Evolutionary conservation across 1,284 basidiomycete species (phyloP).

Genomic region (Ceratobasidium sp.): DNA sequence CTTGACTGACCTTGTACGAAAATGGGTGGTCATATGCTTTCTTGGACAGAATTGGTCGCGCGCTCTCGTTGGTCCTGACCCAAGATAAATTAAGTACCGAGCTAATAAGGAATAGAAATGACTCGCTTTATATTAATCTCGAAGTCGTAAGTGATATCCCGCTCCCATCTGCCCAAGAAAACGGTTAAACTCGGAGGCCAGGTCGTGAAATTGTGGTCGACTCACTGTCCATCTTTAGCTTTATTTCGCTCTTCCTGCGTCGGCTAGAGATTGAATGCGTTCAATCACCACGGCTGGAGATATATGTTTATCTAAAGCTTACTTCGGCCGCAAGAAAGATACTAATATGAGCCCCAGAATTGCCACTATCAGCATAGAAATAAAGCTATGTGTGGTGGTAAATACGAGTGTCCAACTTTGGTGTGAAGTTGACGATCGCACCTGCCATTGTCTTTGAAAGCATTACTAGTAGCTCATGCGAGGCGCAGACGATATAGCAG

Average conservation of each 20-base stretch:
- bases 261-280: background rate
- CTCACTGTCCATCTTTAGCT: constrained; percentile 4
- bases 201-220: background rate
- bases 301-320: background rate
- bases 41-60: background rate
- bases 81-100: background rate
- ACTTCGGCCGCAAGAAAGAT: constrained; percentile 12
- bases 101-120: background rate
- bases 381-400: background rate
- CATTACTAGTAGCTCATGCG: background rate
- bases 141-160: background rate
- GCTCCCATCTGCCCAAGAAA: constrained; percentile 1
- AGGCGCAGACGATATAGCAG: background rate
- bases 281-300: background rate
- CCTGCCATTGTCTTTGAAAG: background rate
- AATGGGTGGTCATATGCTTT: constrained; percentile 3
- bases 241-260: constrained; percentile 10
- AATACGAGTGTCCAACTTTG: background rate
- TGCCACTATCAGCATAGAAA: background rate
- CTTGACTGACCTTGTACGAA: constrained; percentile 1
- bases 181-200: background rate
- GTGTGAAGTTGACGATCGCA: background rate
- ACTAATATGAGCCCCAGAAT: background rate
- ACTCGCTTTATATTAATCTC: background rate
- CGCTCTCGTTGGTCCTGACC: background rate